These are phyloP conservation scores for Rubia yunnanensis DNA, from an alignment of 257 asterid genomes.

Conservation along the genomic window DNA sequence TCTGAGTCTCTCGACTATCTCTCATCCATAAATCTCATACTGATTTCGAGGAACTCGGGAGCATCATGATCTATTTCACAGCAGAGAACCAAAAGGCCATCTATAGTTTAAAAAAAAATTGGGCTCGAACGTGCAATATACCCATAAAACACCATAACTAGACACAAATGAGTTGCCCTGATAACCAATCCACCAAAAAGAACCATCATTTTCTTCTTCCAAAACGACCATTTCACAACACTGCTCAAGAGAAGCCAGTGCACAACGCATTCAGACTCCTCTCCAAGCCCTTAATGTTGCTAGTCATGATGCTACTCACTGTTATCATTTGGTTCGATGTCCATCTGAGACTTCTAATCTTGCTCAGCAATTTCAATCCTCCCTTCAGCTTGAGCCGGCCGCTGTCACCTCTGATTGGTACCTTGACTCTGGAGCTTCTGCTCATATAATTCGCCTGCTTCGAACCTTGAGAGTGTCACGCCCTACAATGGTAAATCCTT, in stretches of 20 bases:
- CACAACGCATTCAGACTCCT: background rate
- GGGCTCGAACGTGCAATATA: background rate
- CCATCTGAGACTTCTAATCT: no score
- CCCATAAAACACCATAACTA: background rate
- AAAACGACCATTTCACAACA: background rate
- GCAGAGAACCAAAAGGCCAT: background rate
- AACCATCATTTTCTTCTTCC: conserved; percentile 1
- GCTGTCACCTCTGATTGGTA: no score
- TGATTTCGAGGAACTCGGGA: conserved; percentile 2
- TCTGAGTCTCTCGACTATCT: background rate
- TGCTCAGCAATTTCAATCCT: no score
- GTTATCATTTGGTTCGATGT: no score
- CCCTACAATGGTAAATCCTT: no score
- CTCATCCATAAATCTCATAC: background rate
- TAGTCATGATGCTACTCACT: no score
- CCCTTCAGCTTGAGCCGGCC: no score
- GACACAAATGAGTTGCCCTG: background rate
- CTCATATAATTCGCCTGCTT: no score
- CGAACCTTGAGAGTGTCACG: no score
- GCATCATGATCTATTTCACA: background rate
- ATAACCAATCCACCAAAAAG: background rate
- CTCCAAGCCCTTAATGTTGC: background rate
- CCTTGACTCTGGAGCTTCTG: no score
- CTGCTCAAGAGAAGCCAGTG: background rate
- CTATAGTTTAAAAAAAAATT: background rate